Base-by-base conservation (phyloP, 306 rosid genomes). In the Oemleria cerasiformis region DNA sequence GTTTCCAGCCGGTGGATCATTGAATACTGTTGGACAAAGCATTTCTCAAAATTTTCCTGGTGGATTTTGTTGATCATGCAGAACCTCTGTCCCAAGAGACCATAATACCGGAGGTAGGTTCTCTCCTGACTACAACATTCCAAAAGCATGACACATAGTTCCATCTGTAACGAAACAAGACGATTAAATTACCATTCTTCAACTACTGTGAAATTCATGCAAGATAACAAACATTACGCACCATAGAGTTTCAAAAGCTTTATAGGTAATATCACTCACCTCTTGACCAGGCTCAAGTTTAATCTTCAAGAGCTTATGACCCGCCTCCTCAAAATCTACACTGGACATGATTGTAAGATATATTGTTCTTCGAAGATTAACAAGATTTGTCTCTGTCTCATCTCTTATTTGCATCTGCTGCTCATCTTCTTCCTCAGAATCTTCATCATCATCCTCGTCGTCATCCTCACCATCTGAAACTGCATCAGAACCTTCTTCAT, bases 211-310 rank as follows among this genome's bases (percentile, higher is more conserved):
- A 36, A 60, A 36, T 7, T 36, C 44, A 60, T 8, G 36, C 44
- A 60, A 60, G 65, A 60, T 3, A 60, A 51, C 56, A 51, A 60
- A 60, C 38, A 56, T 38, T 7, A 51, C 13, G 36, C 13, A 9
- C 61, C 49, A 51, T 16, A 19, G 47, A 50, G 8, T 50, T 36
- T 39, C 38, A 51, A 51, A 50, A 39, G 19, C 20, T 51, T 21
- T 38, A 9, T 2, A 50, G 20, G 39, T 40, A 53, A 53, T 15
- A 65, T 55, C 55, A 73, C 92, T 75, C 80, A 89, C 94, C 92
- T 93, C 99, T 80, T 91, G 99, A 59, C 99, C 99, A 12, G 99
- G 89, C 91, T 94, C 99, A 7, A 94, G 88, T 85, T 89, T 92
- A 75, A 94, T 94, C 83, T 94, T 89, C 59, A 91, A 85, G 71